Base-by-base conservation (phyloP, 257 asterid genomes). In the Capsicum baccatum region DNA sequence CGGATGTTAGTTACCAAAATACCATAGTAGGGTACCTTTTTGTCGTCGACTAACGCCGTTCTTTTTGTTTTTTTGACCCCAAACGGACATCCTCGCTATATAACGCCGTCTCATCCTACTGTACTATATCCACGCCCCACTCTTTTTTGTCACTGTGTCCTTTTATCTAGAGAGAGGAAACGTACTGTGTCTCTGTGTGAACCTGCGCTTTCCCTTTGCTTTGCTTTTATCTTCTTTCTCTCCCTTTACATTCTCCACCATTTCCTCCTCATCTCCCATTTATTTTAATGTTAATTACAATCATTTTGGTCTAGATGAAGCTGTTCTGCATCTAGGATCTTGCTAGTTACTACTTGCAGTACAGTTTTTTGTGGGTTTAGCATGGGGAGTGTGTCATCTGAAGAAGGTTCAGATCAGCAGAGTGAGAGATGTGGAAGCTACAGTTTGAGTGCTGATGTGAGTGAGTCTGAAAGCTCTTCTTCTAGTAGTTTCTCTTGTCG, bases 341-440 rank as follows among this genome's bases (percentile, higher is more conserved):
- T 79, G 35, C 8, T 67, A 62, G 21, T 60, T 79, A 11, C 60
- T 67, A 64, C 35, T 50, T 68, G 2, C 6, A 39, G 26, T 68
- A 15, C 15, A 68, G 33, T 35, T 48, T 19, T 19, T 69, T 21
- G 64, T 6, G 62, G 4, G 3, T 79, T 16, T 52, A 58, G 85
- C 33, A 91, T 92, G 97, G 97, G 94, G 88, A 91, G 97, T 83
- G 89, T 93, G 11, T 91, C 98, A 57, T 95, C 98, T 64, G 99
- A 94, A 79, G 98, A 93, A 6, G 96, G 88, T 1, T 90, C 87
- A 5, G 93, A 88, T 84, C 88, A 83, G 86, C 92, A 84, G 85
- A 94, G 95, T 66, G 97, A 94, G 78, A 88, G 97, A 85, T 91
- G 96, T 48, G 98, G 97, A 19, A 95, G 99, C 85, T 97, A 97